Evolutionary conservation across 2,329 filamentous ascomycete genomes (phyloP), one percentile per base, ranked within the genome.

Genomic region (Exophiala calicioides): DNA sequence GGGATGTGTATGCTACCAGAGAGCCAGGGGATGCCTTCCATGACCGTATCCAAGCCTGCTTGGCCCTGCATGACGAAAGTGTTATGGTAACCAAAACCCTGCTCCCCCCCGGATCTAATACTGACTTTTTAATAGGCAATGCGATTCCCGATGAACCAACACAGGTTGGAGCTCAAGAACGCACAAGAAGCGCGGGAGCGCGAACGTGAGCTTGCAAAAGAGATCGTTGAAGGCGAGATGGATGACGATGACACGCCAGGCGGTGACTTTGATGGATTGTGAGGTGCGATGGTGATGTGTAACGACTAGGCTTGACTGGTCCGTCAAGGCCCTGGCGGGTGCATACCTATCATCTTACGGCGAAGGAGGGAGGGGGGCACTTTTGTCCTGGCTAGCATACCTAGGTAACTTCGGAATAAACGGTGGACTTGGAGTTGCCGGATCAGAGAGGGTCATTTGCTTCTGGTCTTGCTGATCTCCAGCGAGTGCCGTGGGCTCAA

Each of bases 131-230:
- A 34, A 33, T 50, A 91, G 88, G 91, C 93, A 19, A 98, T 98
- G 93, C 84, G 93, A 44, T 98, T 97, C 72, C 93, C 93, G 2
- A 97, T 97, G 91, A 96, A 98, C 75, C 93, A 97, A 70, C 93
- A 98, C 71, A 83, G 93, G 13, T 78, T 97, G 45, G 93, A 98
- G 71, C 79, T 98, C 45, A 97, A 96, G 80, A 97, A 95, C 62
- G 93, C 93, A 0, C 91, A 97, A 69, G 94, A 98, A 71, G 93
- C 93, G n/a, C 81, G 93, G 39, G 93, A 98, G 69, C 81, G 93
- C 15, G 93, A 98, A 76, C 81, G 93, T 13, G 93, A 98, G 72
- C 82, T 98, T 77, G 93, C 90, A 55, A 97, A 97, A 78, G 93
- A 98, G 76, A 97, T 98, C 65, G 89, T 95, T 70, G 93, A 97